A percentile compares a stretch with the other conserved stretches of the same genome.
These are phyloP conservation scores for Parachaetomium inaequale DNA, from an alignment of 495 filamentous ascomycete species.

Conservation along the genomic window DNA sequence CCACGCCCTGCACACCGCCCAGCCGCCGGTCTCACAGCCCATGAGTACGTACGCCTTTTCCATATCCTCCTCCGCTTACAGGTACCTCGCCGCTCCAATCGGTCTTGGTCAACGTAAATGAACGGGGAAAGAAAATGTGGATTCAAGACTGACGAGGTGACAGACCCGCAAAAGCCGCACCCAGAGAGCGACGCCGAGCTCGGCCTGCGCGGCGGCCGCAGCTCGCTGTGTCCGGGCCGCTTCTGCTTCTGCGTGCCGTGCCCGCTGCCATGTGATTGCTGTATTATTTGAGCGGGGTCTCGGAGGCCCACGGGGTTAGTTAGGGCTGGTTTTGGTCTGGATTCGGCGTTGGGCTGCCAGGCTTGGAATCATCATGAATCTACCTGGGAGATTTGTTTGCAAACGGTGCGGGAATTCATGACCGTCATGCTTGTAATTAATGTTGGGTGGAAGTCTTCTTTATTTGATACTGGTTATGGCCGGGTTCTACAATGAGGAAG, in stretches of 20 bases:
- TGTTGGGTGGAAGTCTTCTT: too few relatives aligned
- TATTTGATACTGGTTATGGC: too few relatives aligned
- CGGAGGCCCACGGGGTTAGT: neutral
- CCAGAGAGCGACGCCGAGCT: slow-evolving; percentile 29
- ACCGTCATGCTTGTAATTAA: too few relatives aligned
- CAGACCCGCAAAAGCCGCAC: slow-evolving; percentile 40
- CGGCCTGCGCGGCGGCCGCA: slow-evolving; percentile 39
- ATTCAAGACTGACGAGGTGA: neutral
- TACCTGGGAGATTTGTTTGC: too few relatives aligned
- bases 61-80: neutral
- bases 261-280: slow-evolving; percentile 43
- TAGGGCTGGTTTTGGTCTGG: neutral
- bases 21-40: slow-evolving; percentile 31
- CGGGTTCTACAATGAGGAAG: too few relatives aligned
- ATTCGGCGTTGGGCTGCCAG: too few relatives aligned
- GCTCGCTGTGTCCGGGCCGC: slow-evolving; percentile 37
- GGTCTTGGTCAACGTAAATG: too few relatives aligned
- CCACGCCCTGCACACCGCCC: slow-evolving; percentile 26
- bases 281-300: slow-evolving; percentile 33
- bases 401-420: too few relatives aligned
- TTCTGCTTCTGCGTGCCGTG: slow-evolving; percentile 48
- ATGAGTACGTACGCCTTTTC: slow-evolving; percentile 32
- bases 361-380: too few relatives aligned
- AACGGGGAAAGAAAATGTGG: too few relatives aligned
- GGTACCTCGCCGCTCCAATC: too few relatives aligned